Conservation (phyloP, 257 asterid genomes). For the Lycium barbarum region DNA sequence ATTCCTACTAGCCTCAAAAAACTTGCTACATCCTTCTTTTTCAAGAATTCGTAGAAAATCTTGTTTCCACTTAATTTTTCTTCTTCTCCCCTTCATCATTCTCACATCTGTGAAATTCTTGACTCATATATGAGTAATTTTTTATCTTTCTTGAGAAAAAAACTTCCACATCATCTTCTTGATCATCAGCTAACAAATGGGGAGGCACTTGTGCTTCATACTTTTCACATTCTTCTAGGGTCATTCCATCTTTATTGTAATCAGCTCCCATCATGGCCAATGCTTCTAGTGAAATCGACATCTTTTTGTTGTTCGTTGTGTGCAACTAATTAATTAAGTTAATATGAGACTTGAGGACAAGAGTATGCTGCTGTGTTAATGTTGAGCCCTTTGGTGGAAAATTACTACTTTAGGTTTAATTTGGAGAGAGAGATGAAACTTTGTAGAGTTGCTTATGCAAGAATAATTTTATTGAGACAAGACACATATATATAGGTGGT, state of each 20-base stretch:
- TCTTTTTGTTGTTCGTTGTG: too few species aligned
- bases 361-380: too few species aligned
- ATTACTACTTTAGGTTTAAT: not conserved
- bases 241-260: slow-evolving; percentile 41
- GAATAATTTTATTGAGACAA: not conserved
- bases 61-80: not conserved
- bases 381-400: not conserved
- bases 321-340: too few species aligned
- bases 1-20: not conserved
- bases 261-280: slow-evolving; percentile 58
- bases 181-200: not conserved
- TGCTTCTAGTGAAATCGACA: slow-evolving; percentile 55
- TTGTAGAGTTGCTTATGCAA: not conserved
- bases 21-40: not conserved
- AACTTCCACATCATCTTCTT: slow-evolving; percentile 21
- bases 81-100: not conserved
- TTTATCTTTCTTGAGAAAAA: not conserved
- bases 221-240: not conserved
- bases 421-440: too few species aligned
- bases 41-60: not conserved
- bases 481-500: not conserved
- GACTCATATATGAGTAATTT: not conserved
- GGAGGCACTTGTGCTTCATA: not conserved
- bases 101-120: not conserved
- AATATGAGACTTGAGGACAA: too few species aligned